phyloP scores from a whole-genome alignment of 2,329 filamentous ascomycete species.

The Elsinoe necatrix region DNA sequence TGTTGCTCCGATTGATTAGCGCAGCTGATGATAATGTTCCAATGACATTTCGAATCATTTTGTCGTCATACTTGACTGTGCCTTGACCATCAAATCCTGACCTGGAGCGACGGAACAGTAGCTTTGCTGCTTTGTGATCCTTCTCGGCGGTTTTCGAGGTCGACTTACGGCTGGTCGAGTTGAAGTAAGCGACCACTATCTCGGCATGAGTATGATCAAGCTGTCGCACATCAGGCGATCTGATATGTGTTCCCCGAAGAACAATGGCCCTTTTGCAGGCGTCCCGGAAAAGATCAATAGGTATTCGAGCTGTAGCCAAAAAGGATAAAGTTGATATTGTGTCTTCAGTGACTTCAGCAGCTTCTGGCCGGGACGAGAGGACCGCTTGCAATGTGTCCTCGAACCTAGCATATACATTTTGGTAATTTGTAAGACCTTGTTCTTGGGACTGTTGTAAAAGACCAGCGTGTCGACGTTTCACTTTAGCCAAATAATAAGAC shows the following conservation, averaged over 20 bases:
- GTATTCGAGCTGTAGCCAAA: background rate
- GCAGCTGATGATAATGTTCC: background rate
- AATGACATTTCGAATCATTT: background rate
- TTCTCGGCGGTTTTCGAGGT: background rate
- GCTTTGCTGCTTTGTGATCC: background rate
- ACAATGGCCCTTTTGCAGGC: background rate
- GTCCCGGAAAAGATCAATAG: background rate
- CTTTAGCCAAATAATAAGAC: background rate
- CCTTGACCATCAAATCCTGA: background rate
- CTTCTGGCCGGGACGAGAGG: background rate
- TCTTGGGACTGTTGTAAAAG: background rate
- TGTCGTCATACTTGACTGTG: background rate
- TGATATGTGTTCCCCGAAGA: background rate
- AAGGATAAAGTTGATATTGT: background rate
- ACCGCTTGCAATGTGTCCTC: background rate
- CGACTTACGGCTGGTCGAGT: background rate
- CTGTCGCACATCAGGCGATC: background rate
- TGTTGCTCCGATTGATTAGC: background rate
- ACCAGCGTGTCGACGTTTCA: background rate
- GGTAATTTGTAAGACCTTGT: background rate
- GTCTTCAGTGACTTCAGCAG: background rate
- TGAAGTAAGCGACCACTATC: background rate
- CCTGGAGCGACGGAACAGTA: background rate
- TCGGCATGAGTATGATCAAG: background rate
- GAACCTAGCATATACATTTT: background rate